These are phyloP conservation scores for Vigna unguiculata DNA, from an alignment of 306 rosid species.

Conservation along the genomic window DNA sequence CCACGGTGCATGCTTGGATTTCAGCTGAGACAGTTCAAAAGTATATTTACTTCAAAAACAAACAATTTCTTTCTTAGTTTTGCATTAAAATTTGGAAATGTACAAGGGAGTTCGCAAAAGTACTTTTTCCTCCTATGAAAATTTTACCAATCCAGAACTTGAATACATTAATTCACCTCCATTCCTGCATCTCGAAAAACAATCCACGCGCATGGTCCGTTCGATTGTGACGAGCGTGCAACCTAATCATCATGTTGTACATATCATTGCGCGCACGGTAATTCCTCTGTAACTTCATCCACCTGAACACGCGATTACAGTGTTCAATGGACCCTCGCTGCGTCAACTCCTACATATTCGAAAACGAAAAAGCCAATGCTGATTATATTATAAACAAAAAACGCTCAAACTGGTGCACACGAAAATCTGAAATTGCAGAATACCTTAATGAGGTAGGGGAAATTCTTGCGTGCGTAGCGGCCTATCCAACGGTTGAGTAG, in stretches of 20 bases:
- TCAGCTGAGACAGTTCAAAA: not conserved
- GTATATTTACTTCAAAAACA: not conserved
- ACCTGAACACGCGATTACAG: slow-evolving; percentile 66
- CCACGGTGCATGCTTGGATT: not conserved
- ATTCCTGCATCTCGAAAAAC: slow-evolving; percentile 92
- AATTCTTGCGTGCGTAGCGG: slow-evolving; percentile 87
- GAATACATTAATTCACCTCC: slow-evolving; percentile 54
- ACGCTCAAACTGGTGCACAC: not conserved
- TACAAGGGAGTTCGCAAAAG: not conserved
- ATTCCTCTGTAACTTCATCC: slow-evolving; percentile 87
- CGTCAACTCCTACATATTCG: slow-evolving; percentile 67
- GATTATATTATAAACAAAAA: not conserved
- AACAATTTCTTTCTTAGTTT: too few relatives aligned
- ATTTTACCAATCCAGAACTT: not conserved
- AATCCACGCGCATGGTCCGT: slow-evolving; percentile 95
- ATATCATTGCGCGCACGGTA: slow-evolving; percentile 90
- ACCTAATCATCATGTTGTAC: slow-evolving; percentile 87
- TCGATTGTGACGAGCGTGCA: slow-evolving; percentile 81
- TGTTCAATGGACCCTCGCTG: slow-evolving; percentile 79
- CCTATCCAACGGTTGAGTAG: slow-evolving; percentile 86
- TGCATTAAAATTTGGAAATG: not conserved
- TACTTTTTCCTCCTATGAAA: not conserved
- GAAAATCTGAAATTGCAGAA: not conserved
- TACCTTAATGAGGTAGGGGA: slow-evolving; percentile 80
- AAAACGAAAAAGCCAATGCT: slow-evolving; percentile 26